Evolutionary conservation across 805 yeast species (phyloP).

Genomic region (Nakazawaea populi): DNA sequence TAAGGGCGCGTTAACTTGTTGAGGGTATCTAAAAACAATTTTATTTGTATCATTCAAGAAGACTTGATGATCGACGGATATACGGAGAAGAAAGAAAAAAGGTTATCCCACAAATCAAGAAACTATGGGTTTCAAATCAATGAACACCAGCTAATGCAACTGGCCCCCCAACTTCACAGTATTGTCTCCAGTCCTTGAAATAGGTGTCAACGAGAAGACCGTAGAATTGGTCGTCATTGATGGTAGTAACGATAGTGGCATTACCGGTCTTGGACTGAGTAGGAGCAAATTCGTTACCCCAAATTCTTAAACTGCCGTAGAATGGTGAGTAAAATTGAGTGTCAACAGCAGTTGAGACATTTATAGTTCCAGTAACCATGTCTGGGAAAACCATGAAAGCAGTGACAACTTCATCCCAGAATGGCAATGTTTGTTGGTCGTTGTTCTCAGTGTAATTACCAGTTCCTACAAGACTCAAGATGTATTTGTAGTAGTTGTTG

Average conservation of each 20-base stretch:
- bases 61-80: background rate
- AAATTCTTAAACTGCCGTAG: conserved; percentile 33
- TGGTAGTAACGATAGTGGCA: conserved; percentile 27
- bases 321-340: conserved; percentile 35
- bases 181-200: conserved; percentile 31
- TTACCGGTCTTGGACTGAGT: conserved; percentile 25
- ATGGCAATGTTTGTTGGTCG: conserved; percentile 31
- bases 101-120: too few species aligned
- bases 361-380: conserved; percentile 22
- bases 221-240: conserved; percentile 26
- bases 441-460: conserved; percentile 21
- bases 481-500: conserved; percentile 24
- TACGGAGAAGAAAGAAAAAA: background rate
- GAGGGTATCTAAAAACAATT: too few species aligned
- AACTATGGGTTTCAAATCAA: background rate
- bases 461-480: conserved; percentile 20
- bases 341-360: conserved; percentile 30
- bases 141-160: conserved; percentile 2
- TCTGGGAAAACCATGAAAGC: conserved; percentile 33
- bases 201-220: conserved; percentile 25
- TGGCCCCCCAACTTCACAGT: conserved; percentile 20
- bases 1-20: too few species aligned
- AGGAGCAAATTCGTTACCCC: conserved; percentile 33
- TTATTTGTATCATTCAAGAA: too few species aligned
- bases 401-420: conserved; percentile 37